Percentiles rank a stretch among this genome's conserved stretches.
Conservation (phyloP, 139 green algal genomes). For the Yamagishiella unicocca region DNA sequence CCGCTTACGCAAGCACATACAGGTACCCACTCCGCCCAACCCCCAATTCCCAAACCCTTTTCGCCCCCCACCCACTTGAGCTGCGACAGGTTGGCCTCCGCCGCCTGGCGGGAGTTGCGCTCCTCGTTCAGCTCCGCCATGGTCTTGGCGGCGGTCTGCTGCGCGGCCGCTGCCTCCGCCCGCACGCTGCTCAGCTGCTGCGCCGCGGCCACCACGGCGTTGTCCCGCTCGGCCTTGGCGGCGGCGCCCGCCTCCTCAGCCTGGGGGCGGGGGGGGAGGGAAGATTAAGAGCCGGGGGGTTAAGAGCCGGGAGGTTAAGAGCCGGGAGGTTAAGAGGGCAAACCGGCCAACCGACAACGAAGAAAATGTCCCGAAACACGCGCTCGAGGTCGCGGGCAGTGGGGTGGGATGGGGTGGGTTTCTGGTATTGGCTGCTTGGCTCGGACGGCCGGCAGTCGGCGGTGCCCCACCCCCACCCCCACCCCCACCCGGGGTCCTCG, state of each 20-base stretch:
- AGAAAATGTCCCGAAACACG: no score
- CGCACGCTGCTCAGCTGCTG: slow-evolving; percentile 29
- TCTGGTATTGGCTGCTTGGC: no score
- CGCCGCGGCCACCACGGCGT: not conserved
- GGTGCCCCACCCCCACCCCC: no score
- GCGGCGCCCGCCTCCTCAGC: slow-evolving; percentile 5
- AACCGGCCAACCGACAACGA: no score
- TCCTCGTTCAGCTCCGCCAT: slow-evolving; percentile 47
- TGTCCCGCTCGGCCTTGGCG: slow-evolving; percentile 20
- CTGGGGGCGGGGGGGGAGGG: not conserved
- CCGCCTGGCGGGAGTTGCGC: slow-evolving; percentile 17
- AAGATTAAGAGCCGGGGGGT: not conserved
- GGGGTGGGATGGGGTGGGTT: no score
- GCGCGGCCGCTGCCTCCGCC: slow-evolving; percentile 41
- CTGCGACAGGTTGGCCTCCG: slow-evolving; percentile 42
- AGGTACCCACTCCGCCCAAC: not conserved
- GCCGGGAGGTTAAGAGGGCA: no score
- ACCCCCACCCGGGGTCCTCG: no score
- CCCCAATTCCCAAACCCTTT: not conserved
- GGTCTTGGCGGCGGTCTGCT: slow-evolving; percentile 46
- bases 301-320: not conserved
- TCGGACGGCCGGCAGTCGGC: no score
- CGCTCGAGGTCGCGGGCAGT: no score
- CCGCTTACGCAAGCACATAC: not conserved
- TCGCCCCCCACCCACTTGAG: slow-evolving; percentile 1